Evolutionary conservation across 2,329 filamentous ascomycete species (phyloP).

Genomic region (Intubia oerlemansii): DNA sequence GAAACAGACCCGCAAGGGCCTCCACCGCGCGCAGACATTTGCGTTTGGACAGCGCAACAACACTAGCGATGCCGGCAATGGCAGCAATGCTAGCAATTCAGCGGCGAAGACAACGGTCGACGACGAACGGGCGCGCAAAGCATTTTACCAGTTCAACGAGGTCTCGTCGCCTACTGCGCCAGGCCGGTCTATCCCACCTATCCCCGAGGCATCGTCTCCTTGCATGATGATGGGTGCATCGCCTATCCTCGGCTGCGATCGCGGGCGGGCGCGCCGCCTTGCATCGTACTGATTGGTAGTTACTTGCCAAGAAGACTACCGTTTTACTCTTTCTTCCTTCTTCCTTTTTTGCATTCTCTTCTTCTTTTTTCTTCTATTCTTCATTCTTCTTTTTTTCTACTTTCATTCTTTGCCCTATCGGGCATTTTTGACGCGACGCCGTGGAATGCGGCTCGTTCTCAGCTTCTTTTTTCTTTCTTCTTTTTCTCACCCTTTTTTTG

Average conservation of each 20-base stretch:
- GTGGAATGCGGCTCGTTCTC: too few species aligned
- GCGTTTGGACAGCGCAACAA: slow-evolving; percentile 61
- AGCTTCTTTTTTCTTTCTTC: too few species aligned
- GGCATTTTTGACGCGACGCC: too few species aligned
- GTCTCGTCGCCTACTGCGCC: slow-evolving; percentile 31
- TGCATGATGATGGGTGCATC: slow-evolving; percentile 21
- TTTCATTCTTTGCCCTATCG: too few species aligned
- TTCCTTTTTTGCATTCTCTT: background rate
- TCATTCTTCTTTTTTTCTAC: too few species aligned
- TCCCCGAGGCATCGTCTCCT: slow-evolving; percentile 15
- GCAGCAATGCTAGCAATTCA: too few species aligned
- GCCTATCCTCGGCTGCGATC: slow-evolving; percentile 24
- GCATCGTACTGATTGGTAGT: slow-evolving; percentile 33
- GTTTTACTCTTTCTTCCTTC: background rate
- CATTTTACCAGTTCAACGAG: slow-evolving; percentile 18
- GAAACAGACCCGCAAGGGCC: slow-evolving; percentile 62
- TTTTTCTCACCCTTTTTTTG: background rate
- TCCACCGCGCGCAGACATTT: slow-evolving; percentile 79
- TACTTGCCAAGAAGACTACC: slow-evolving; percentile 1
- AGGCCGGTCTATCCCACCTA: slow-evolving; percentile 16
- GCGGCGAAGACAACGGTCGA: slow-evolving; percentile 10
- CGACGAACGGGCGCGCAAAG: slow-evolving; percentile 9
- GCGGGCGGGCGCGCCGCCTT: slow-evolving; percentile 36
- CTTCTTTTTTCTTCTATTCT: background rate
- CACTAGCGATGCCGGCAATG: background rate